Evolutionary conservation across 306 rosid genomes (phyloP).

Genomic region (Inga laurina): DNA sequence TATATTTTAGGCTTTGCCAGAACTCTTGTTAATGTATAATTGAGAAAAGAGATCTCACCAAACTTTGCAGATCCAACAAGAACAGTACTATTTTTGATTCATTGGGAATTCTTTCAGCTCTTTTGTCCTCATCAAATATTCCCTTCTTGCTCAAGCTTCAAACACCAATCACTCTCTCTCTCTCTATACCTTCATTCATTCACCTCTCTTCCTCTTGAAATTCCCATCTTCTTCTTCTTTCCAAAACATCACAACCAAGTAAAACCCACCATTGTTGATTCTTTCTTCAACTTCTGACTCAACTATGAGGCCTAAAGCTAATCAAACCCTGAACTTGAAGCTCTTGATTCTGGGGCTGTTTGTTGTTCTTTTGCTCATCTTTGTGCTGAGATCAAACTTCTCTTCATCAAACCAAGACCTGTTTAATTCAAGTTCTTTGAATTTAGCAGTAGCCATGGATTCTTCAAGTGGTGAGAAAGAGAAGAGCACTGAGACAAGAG

Average conservation of each 20-base stretch:
- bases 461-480: conserved; percentile 12
- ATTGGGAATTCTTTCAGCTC: conserved; percentile 45
- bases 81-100: conserved; percentile 44
- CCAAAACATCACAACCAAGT: conserved; percentile 24
- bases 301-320: conserved; percentile 65
- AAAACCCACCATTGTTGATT: not conserved
- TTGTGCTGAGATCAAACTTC: conserved; percentile 54
- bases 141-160: conserved; percentile 59
- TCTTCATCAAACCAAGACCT: conserved; percentile 19
- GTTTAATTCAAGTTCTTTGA: not conserved
- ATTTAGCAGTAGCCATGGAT: conserved; percentile 13
- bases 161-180: not conserved
- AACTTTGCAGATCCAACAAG: conserved; percentile 45
- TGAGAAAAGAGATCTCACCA: conserved; percentile 32
- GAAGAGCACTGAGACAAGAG: not conserved
- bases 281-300: not conserved
- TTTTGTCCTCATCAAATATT: conserved; percentile 50
- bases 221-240: not conserved
- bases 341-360: conserved; percentile 50
- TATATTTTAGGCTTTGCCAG: not conserved
- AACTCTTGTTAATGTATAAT: not conserved
- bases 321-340: conserved; percentile 52
- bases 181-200: not conserved
- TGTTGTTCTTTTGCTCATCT: conserved; percentile 51
- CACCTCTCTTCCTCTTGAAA: not conserved